Evolutionary conservation across 371 early-diverging fungal species (phyloP).

Genomic region (Syncephalis plumigaleata): DNA sequence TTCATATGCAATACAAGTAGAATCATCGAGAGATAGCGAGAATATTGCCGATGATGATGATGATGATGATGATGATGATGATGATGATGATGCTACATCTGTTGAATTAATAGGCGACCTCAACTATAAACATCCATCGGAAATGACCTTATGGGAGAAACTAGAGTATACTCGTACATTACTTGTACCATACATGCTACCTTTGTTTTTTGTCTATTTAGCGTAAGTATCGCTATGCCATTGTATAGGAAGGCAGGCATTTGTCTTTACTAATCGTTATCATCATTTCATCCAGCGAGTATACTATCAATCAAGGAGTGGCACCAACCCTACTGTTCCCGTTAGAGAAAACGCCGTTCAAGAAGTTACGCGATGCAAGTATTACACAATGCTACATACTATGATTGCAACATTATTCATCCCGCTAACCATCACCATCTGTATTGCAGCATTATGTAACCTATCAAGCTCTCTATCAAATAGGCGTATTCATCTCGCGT

Average conservation of each 20-base stretch:
- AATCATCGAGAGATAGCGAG: no score
- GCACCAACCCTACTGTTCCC: conserved; percentile 20
- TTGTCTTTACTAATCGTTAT: neutral
- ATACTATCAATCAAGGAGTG: conserved; percentile 29
- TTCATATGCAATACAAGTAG: no score
- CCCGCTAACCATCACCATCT: no score
- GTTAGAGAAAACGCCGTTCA: conserved; percentile 15
- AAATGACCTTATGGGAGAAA: no score
- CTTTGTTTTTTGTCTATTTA: conserved; percentile 18
- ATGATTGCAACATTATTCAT: neutral
- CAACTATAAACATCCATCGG: no score
- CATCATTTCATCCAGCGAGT: conserved; percentile 10
- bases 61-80: no score
- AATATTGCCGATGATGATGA: no score
- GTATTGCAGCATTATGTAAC: conserved; percentile 20
- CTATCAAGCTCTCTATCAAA: conserved; percentile 23
- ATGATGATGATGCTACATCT: no score
- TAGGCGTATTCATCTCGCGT: conserved; percentile 14
- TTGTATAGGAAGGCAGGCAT: no score
- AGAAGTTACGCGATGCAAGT: conserved; percentile 11
- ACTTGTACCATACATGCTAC: conserved; percentile 13
- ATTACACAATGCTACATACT: conserved; percentile 1
- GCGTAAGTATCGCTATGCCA: conserved; percentile 8
- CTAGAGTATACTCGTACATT: no score
- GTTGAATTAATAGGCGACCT: no score